These are phyloP conservation scores for Stygiomarasmius scandens DNA, from an alignment of 1,284 basidiomycete species.

Conservation along the genomic window DNA sequence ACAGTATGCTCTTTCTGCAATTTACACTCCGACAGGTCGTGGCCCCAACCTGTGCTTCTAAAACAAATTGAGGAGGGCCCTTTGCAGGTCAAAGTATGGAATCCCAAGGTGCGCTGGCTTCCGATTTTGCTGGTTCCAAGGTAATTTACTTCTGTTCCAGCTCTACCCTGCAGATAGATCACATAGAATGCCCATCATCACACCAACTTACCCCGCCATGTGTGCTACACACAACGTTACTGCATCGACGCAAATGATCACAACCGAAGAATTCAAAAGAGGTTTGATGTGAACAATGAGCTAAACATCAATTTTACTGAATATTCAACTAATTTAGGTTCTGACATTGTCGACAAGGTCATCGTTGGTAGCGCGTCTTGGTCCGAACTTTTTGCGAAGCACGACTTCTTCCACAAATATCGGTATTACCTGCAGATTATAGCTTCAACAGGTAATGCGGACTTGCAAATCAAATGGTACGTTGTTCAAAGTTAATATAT, in stretches of 20 bases:
- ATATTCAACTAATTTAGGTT: constrained; percentile 50
- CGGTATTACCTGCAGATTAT: constrained; percentile 98
- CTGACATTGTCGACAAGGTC: constrained; percentile 92
- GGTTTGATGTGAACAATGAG: constrained; percentile 48
- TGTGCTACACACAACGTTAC: constrained; percentile 99
- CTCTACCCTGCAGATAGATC: constrained; percentile 91
- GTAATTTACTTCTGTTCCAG: constrained; percentile 38
- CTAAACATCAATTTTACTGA: background rate
- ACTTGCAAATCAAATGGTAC: constrained; percentile 94
- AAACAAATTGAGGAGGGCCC: constrained; percentile 97
- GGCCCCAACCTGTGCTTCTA: constrained; percentile 96
- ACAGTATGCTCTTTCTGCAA: constrained; percentile 1
- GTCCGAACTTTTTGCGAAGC: constrained; percentile 90
- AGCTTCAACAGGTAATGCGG: constrained; percentile 83
- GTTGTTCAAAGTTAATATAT: constrained; percentile 24
- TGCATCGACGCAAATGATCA: constrained; percentile 93
- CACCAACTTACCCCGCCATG: constrained; percentile 99
- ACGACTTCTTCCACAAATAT: constrained; percentile 98
- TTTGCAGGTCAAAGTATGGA: constrained; percentile 94
- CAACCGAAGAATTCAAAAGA: constrained; percentile 95
- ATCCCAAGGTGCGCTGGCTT: constrained; percentile 74
- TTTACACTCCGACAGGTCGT: constrained; percentile 71
- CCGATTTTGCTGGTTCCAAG: background rate
- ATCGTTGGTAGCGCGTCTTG: constrained; percentile 85
- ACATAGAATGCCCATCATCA: constrained; percentile 99